Evolutionary conservation across 805 yeast genomes (phyloP), one percentile per base, ranked within the genome.

Genomic region (Ogataea pilisensis): DNA sequence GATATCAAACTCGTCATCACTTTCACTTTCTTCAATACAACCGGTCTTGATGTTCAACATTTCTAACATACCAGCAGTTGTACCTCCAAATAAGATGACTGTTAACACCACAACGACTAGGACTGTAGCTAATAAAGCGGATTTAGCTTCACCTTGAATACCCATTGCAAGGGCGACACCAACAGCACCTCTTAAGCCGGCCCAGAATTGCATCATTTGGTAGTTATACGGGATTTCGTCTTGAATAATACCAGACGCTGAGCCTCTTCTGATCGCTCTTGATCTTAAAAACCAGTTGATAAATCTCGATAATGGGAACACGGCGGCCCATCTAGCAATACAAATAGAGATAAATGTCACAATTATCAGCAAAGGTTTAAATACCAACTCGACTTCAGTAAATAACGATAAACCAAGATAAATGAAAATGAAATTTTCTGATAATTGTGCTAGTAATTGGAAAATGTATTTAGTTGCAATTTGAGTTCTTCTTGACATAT

Each of bases 171-270:
- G 74, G 0, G 99, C 99, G 4, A 93, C 99, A 49, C 99, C 99
- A 27, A 93, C 99, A 1, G 99, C 99, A 44, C 99, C 99, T 58
- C 99, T 75, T 42, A 93, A 70, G 3, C 99, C 99, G 2, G 99
- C 99, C 99, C 99, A 93, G 62, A 93, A 93, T 37, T 91, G 88
- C 99, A 93, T 93, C 86, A 89, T 88, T 66, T 93, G 99, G 63
- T 93, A 93, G 46, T 84, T 87, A 55, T 87, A 91, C 20, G 96
- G 93, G 46, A 93, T 89, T 65, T 91, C 98, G 54, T 89, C 96
- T 2, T 85, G 84, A 9, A 74, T 65, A 2, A 53, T 35, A 8
- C 50, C 29, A 2, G 72, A 54, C 24, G 55, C 37, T 12, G 49
- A 55, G 58, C 78, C 80, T 38, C 64, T 52, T 18, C 78, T 71